Base-by-base conservation (phyloP, 495 filamentous ascomycete genomes). In the Aspergillus baeticus region DNA sequence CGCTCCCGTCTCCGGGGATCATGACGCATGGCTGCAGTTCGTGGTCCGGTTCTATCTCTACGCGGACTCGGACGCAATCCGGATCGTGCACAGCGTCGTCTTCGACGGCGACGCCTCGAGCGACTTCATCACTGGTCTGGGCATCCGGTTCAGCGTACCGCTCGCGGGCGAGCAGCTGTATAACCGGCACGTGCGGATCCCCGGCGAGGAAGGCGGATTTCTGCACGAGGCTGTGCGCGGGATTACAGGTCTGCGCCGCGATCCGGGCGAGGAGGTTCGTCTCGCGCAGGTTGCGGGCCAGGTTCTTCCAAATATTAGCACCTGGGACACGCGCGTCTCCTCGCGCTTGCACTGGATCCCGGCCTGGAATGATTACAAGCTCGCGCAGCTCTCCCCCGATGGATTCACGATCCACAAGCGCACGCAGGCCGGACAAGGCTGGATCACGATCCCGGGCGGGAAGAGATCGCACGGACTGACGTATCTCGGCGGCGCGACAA, bases 381-480 rank as follows among this genome's bases (percentile, higher is more conserved):
- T 82, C 6, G 54, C 63, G 17, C 79, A 82, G 54, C 58, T 80
- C 10, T 78, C 75, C 0, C 63, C 77, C 0, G 78, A 81, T 39
- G 79, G 79, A 14, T 82, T 78, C 60, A 80, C 70, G 0, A 59
- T 81, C 20, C 75, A 77, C 54, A 82, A 81, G 54, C 60, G 79
- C 21, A 81, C 77, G 0, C 77, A 78, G 52, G 55, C 66, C 0
- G 76, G 74, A 22, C 69, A 75, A 22, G 66, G 68, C 20, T 82
- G 79, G 79, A 66, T 82, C 13, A 78, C 79, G 38, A 73, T 81
- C 14, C 69, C 72, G 3, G 76, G 74, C 2, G 78, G 75, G 15
- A 72, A 69, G 10, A 63, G 75, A 49, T 67, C 77, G 0, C 68
- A 66, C n/a, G 79, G 79, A 8, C 57, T 75, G 5, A 71, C 65